Percentiles rank a stretch among this genome's conserved stretches.
Conservation (phyloP, 1,284 basidiomycete species). For the Microbotryum violaceum region DNA sequence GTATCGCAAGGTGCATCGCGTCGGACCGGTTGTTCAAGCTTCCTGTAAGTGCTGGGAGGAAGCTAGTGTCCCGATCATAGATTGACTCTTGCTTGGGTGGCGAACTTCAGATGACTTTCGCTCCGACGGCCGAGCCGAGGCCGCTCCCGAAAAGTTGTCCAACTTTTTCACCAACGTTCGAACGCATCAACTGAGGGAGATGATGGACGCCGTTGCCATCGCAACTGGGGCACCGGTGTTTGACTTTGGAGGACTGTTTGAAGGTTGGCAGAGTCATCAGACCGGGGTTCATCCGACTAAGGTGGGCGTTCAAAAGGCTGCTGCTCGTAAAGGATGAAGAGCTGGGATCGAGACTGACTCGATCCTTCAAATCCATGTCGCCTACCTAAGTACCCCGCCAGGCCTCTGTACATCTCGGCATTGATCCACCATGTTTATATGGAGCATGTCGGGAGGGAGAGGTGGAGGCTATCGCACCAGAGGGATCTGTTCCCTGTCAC, state of each 20-base stretch:
- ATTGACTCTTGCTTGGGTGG: not conserved
- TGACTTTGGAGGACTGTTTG: constrained; percentile 35
- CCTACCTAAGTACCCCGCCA: constrained; percentile 26
- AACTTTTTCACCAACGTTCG: constrained; percentile 37
- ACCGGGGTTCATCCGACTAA: constrained; percentile 34
- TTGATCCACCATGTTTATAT: constrained; percentile 35
- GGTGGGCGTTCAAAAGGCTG: constrained; percentile 10
- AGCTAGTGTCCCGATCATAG: not conserved
- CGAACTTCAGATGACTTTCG: constrained; percentile 27
- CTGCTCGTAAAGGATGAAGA: too few species aligned
- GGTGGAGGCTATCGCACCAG: constrained; percentile 17
- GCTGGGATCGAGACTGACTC: not conserved
- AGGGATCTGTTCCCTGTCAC: constrained; percentile 6
- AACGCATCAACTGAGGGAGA: constrained; percentile 34
- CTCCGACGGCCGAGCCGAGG: constrained; percentile 16
- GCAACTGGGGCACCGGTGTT: constrained; percentile 29
- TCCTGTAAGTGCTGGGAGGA: constrained; percentile 12
- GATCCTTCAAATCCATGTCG: not conserved
- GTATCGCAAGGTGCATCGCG: constrained; percentile 33
- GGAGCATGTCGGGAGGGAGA: constrained; percentile 30
- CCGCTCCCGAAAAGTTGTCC: constrained; percentile 21
- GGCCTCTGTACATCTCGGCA: constrained; percentile 30
- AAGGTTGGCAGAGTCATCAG: constrained; percentile 34
- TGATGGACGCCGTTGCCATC: constrained; percentile 31
- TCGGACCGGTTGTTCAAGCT: constrained; percentile 31